Percentiles rank a stretch among this genome's conserved stretches.
Conservation (phyloP, 805 yeast genomes). For the Millerozyma acaciae region DNA sequence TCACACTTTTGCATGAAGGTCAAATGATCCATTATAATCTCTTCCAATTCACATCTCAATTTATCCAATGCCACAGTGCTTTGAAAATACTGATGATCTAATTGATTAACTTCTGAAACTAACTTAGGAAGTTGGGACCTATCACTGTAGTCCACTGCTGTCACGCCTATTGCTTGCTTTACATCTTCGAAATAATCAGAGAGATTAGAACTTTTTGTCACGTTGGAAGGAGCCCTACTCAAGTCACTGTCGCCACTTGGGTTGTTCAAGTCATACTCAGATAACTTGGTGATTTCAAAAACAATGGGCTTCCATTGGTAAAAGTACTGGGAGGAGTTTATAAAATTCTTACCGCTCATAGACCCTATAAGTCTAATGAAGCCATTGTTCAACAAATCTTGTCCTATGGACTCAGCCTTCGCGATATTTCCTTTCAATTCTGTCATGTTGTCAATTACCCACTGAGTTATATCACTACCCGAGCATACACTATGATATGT, state of each 20-base stretch:
- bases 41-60: constrained; percentile 71
- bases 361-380: constrained; percentile 64
- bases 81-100: constrained; percentile 52
- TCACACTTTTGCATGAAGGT: constrained; percentile 81
- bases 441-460: constrained; percentile 48
- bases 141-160: constrained; percentile 41
- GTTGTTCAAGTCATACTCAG: constrained; percentile 6
- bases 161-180: constrained; percentile 44
- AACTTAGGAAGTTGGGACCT: constrained; percentile 50
- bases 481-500: constrained; percentile 58
- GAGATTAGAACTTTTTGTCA: constrained; percentile 9
- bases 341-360: constrained; percentile 53
- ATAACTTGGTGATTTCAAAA: constrained; percentile 42
- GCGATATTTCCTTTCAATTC: constrained; percentile 46
- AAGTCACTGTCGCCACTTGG: background rate
- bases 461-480: constrained; percentile 58
- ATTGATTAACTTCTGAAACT: constrained; percentile 51
- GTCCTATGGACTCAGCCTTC: constrained; percentile 70
- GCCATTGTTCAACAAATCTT: constrained; percentile 59
- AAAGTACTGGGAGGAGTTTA: constrained; percentile 66
- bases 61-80: constrained; percentile 58
- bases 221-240: constrained; percentile 3
- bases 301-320: constrained; percentile 81
- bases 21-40: constrained; percentile 64
- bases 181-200: constrained; percentile 39